Percentiles rank a stretch among this genome's conserved stretches.
Evolutionary conservation across 768 basidiomycete species (phyloP).

Genomic region (Mycena crocata): DNA sequence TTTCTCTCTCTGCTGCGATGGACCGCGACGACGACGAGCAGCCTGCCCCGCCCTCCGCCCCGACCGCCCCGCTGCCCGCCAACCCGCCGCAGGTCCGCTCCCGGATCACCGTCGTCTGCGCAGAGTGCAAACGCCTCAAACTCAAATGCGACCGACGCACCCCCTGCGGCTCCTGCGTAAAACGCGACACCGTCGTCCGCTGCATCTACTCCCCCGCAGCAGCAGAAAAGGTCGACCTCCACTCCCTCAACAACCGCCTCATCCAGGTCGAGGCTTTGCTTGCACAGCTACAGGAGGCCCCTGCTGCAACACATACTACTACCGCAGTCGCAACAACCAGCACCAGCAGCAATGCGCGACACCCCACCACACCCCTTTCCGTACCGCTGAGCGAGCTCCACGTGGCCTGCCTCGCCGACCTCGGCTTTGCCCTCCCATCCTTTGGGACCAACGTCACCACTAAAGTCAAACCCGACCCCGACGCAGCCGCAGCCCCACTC

Average conservation of each 20-base stretch:
- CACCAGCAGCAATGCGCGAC: constrained; percentile 12
- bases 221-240: constrained; percentile 88
- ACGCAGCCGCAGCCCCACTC: not conserved
- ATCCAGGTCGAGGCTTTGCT: constrained; percentile 66
- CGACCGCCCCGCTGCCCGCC: not conserved
- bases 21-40: not conserved
- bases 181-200: constrained; percentile 78
- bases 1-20: too few relatives aligned
- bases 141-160: constrained; percentile 85
- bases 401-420: constrained; percentile 15
- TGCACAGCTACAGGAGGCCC: not conserved
- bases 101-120: constrained; percentile 28
- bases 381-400: constrained; percentile 17
- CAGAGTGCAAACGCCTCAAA: constrained; percentile 88
- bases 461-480: not conserved
- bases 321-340: constrained; percentile 44
- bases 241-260: constrained; percentile 85
- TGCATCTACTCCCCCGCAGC: constrained; percentile 87
- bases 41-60: not conserved
- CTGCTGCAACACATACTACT: constrained; percentile 15
- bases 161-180: constrained; percentile 83
- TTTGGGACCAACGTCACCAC: not conserved
- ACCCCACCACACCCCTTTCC: constrained; percentile 11
- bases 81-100: constrained; percentile 25
- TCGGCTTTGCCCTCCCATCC: constrained; percentile 4